Evolutionary conservation across 768 basidiomycete species (phyloP).

Genomic region (Xerocomellus intermedius): DNA sequence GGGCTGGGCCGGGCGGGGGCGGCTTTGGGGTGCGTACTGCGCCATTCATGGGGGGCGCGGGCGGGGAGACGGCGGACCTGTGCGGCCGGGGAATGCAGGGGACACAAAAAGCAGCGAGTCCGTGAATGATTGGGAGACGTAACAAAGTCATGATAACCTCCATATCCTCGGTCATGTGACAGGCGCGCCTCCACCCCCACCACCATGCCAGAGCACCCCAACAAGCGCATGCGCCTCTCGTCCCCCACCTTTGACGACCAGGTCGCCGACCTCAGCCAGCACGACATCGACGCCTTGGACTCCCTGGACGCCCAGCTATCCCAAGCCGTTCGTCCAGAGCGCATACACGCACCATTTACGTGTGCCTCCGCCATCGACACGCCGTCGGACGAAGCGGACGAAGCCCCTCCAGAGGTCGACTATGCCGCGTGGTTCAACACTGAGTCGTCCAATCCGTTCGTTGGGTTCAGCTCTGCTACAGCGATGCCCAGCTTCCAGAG

Average conservation of each 20-base stretch:
- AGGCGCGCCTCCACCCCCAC: background rate
- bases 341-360: conserved; percentile 21
- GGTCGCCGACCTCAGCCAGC: conserved; percentile 49
- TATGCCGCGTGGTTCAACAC: conserved; percentile 53
- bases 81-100: conserved; percentile 29
- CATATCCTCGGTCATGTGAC: conserved; percentile 21
- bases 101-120: conserved; percentile 22
- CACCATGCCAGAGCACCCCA: background rate
- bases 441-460: conserved; percentile 23
- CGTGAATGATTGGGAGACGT: conserved; percentile 18
- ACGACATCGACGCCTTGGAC: conserved; percentile 56
- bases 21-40: conserved; percentile 42
- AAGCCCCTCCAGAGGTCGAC: conserved; percentile 39
- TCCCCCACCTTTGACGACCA: conserved; percentile 65
- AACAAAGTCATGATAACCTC: background rate
- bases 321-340: conserved; percentile 22
- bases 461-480: conserved; percentile 41
- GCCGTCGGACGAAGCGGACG: conserved; percentile 20
- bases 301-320: conserved; percentile 47
- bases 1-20: conserved; percentile 56
- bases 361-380: conserved; percentile 12
- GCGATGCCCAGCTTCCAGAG: conserved; percentile 20
- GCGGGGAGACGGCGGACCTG: conserved; percentile 14
- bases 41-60: conserved; percentile 46
- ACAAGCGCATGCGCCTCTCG: conserved; percentile 56